Conservation (phyloP, 768 basidiomycete species). For the Lenzites betulinus region DNA sequence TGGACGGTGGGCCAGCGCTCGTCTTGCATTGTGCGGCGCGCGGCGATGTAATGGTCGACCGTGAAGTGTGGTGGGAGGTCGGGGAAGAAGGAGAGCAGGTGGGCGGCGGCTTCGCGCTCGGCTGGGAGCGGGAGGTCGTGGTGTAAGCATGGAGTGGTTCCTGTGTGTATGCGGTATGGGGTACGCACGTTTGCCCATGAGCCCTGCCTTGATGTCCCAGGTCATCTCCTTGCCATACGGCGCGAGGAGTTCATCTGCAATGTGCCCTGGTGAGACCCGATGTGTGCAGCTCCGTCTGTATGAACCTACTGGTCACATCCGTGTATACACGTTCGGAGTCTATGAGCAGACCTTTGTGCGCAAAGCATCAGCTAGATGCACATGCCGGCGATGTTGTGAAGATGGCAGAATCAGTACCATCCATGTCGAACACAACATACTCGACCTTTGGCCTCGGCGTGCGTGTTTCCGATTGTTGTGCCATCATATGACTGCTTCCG, state of each 20-base stretch:
- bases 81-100: conserved; percentile 79
- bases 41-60: conserved; percentile 56
- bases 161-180: not conserved
- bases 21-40: conserved; percentile 62
- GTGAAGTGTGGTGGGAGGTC: conserved; percentile 57
- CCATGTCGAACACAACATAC: conserved; percentile 41
- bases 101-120: conserved; percentile 60
- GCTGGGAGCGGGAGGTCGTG: conserved; percentile 49
- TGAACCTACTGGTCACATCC: conserved; percentile 66
- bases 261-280: not conserved
- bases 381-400: not conserved
- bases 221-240: conserved; percentile 77
- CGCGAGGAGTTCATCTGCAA: conserved; percentile 68
- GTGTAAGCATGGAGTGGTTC: not conserved
- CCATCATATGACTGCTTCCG: no score
- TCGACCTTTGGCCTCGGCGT: conserved; percentile 24
- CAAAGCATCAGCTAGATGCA: not conserved
- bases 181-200: conserved; percentile 82
- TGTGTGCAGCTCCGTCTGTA: no score
- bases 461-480: not conserved
- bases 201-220: conserved; percentile 87
- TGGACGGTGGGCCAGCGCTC: conserved; percentile 66
- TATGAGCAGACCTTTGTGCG: conserved; percentile 63
- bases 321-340: conserved; percentile 80
- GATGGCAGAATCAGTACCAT: conserved; percentile 27